A percentile compares a stretch with the other conserved stretches of the same genome.
Evolutionary conservation across 2,329 filamentous ascomycete genomes (phyloP).

Genomic region (Coniochaeta prunicola): DNA sequence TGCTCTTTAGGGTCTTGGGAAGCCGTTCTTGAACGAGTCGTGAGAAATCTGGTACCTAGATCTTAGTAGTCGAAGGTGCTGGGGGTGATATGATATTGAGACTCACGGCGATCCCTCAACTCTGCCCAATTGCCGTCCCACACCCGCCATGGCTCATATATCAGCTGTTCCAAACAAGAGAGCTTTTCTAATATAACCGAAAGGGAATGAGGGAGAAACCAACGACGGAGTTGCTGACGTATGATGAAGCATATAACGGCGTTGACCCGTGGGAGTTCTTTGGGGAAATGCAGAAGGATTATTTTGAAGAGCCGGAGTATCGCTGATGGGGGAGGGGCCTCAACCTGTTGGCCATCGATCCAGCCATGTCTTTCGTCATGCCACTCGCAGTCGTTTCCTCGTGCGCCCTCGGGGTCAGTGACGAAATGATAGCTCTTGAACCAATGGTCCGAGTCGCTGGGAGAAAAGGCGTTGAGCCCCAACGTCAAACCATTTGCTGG

Average conservation of each 20-base stretch:
- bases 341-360: slow-evolving; percentile 17
- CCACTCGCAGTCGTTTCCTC: slow-evolving; percentile 7
- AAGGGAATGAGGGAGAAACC: not conserved
- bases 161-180: slow-evolving; percentile 18
- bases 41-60: not conserved
- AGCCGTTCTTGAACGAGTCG: slow-evolving; percentile 3
- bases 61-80: not conserved
- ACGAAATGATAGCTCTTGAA: slow-evolving; percentile 21
- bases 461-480: slow-evolving; percentile 25
- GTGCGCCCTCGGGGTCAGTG: slow-evolving; percentile 12
- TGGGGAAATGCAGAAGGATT: not conserved
- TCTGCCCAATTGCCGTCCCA: slow-evolving; percentile 1
- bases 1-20: slow-evolving; percentile 16
- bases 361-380: slow-evolving; percentile 24
- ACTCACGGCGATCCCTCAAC: not conserved
- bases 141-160: slow-evolving; percentile 24
- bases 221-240: not conserved
- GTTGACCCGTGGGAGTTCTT: not conserved
- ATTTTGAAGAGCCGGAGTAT: slow-evolving; percentile 18
- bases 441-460: slow-evolving; percentile 26
- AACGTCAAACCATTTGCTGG: slow-evolving; percentile 17
- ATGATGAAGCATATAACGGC: not conserved
- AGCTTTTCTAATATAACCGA: slow-evolving; percentile 15
- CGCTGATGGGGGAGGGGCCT: slow-evolving; percentile 13
- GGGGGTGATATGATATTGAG: not conserved